Conservation (phyloP, 129 eudicot genomes). For the Artemisia argyi region DNA sequence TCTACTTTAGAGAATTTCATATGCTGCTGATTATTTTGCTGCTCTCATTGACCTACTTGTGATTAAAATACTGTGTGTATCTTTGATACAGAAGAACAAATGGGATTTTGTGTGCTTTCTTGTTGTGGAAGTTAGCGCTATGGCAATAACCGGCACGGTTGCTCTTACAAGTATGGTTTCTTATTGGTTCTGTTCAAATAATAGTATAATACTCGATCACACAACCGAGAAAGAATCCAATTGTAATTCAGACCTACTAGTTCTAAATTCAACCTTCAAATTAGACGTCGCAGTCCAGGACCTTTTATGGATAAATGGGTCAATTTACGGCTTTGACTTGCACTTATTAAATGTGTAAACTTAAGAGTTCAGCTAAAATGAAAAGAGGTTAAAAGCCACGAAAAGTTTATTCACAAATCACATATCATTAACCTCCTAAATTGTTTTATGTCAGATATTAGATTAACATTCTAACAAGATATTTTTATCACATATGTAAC, state of each 20-base stretch:
- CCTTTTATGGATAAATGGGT: too few relatives aligned
- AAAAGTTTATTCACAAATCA: too few relatives aligned
- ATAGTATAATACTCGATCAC: slow-evolving; percentile 1
- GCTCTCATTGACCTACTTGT: slow-evolving; percentile 17
- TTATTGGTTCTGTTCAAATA: neutral
- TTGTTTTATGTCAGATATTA: too few relatives aligned
- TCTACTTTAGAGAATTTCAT: neutral
- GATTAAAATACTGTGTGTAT: slow-evolving; percentile 16
- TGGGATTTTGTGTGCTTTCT: slow-evolving; percentile 94
- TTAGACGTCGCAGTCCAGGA: neutral
- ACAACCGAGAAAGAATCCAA: neutral
- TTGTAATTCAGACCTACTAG: neutral
- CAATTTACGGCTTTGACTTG: too few relatives aligned
- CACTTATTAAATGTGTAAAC: too few relatives aligned
- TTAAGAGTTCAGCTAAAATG: too few relatives aligned
- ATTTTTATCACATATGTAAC: too few relatives aligned
- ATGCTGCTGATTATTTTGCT: slow-evolving; percentile 5
- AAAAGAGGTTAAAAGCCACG: too few relatives aligned
- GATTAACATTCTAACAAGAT: too few relatives aligned
- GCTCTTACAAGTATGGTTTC: slow-evolving; percentile 69
- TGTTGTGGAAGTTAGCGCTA: slow-evolving; percentile 73
- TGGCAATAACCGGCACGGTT: slow-evolving; percentile 73
- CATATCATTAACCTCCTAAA: too few relatives aligned
- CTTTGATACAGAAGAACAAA: slow-evolving; percentile 75
- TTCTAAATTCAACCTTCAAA: neutral